Percentiles rank a stretch among this genome's conserved stretches.
phyloP scores from a whole-genome alignment of 176 grass and related monocot species.

The Dendrocalamus sinicus region DNA sequence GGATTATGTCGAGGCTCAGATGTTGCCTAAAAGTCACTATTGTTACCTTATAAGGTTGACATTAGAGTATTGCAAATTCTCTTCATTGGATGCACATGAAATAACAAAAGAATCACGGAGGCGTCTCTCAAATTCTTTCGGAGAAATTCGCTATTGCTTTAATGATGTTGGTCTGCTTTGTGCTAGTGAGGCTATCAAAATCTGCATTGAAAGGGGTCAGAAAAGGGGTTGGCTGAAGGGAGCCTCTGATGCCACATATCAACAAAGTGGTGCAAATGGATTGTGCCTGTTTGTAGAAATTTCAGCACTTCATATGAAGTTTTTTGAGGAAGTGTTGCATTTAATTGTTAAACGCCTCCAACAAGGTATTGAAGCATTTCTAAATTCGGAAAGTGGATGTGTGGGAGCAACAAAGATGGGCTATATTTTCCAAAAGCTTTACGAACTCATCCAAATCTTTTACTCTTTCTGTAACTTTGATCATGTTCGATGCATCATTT shows the following conservation, averaged over 20 bases:
- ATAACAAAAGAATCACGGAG: conserved; percentile 69
- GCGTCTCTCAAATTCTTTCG: conserved; percentile 56
- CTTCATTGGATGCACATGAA: conserved; percentile 50
- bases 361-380: conserved; percentile 53
- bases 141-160: conserved; percentile 74
- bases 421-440: conserved; percentile 82
- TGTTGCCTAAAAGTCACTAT: no score
- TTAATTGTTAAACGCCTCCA: conserved; percentile 51
- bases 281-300: conserved; percentile 41
- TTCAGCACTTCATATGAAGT: conserved; percentile 55
- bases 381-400: conserved; percentile 72
- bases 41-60: no score
- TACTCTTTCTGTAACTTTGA: conserved; percentile 61
- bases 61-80: no score
- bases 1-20: conserved; percentile 59
- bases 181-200: conserved; percentile 74
- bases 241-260: conserved; percentile 29
- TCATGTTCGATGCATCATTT: conserved; percentile 75
- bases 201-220: conserved; percentile 68
- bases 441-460: conserved; percentile 81
- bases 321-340: no score
- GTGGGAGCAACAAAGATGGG: conserved; percentile 60
- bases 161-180: conserved; percentile 80
- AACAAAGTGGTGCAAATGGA: conserved; percentile 37
- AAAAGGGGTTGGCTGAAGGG: conserved; percentile 53